These are phyloP conservation scores for Cryptosporidium meleagridis DNA, from an alignment of 169 alveolate genomes.

Conservation along the genomic window DNA sequence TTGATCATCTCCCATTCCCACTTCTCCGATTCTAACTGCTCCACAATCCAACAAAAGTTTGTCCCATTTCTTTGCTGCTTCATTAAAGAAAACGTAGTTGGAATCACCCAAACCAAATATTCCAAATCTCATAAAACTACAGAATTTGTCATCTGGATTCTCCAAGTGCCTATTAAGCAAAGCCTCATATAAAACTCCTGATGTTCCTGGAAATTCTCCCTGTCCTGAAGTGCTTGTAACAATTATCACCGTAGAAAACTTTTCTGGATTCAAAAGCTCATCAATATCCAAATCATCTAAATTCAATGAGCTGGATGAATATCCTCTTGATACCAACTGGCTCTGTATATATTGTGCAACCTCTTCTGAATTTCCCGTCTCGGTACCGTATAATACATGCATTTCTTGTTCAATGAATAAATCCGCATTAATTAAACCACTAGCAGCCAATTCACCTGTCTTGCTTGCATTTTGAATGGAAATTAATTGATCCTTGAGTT, in stretches of 20 bases:
- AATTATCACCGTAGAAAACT: constrained; percentile 34
- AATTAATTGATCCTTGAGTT: constrained; percentile 32
- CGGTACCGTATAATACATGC: constrained; percentile 76
- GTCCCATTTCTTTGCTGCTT: constrained; percentile 80
- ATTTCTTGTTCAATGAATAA: constrained; percentile 11
- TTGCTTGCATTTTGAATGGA: constrained; percentile 20
- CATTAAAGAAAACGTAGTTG: constrained; percentile 78
- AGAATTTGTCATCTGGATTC: constrained; percentile 11
- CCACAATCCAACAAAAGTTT: constrained; percentile 77
- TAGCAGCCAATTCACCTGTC: background rate
- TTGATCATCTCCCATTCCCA: constrained; percentile 79
- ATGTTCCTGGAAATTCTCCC: constrained; percentile 73
- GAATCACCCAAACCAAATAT: constrained; percentile 81
- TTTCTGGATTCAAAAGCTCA: constrained; percentile 34
- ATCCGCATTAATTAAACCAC: background rate
- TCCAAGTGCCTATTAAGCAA: background rate
- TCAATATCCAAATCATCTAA: constrained; percentile 73
- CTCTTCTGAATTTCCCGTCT: constrained; percentile 79
- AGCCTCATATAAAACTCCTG: constrained; percentile 31
- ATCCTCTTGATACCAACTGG: constrained; percentile 54
- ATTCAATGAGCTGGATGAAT: constrained; percentile 15
- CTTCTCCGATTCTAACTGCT: constrained; percentile 75
- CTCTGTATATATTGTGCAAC: constrained; percentile 72
- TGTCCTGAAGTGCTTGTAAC: constrained; percentile 73
- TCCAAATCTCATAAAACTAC: constrained; percentile 58